Evolutionary conservation across 2,329 filamentous ascomycete genomes (phyloP), one percentile per base, ranked within the genome.

Genomic region (Fusarium secorum): DNA sequence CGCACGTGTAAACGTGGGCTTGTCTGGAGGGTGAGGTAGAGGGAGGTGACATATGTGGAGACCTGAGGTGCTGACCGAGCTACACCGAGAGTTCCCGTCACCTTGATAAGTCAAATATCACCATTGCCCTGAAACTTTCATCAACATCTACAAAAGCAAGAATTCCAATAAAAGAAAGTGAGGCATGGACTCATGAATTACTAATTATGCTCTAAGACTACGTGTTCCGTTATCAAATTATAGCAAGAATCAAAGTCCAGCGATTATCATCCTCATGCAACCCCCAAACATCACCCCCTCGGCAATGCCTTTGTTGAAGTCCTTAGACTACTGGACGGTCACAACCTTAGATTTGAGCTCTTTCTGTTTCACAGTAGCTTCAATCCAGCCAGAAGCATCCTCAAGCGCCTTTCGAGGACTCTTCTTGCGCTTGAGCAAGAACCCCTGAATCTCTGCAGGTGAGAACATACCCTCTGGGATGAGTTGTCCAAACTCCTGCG

Each of bases 381-480:
- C 81, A 4, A 89, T 85, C 88, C 88, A 90, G 10, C 71, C 79
- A 4, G 81, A 80, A 4, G 85, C 85, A 74, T 90, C 87, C 24
- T 81, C 79, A 36, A 90, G 75, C 4, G 90, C 89, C 71, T 83
- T 82, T 14, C 81, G 79, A 11, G 89, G 89, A 38, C 84, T 82
- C 80, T 86, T 87, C 80, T 90, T 91, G 45, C 88, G 81, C 78
- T 88, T 89, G 48, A 91, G 80, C 63, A 91, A 74, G 77, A 90
- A 91, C 0, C 89, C 89, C 76, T 91, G 89, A 44, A 91, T 86
- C 77, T 91, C 86, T 0, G 90, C 90, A 0, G 89, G 88, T 28
- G 84, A 86, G 66, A 90, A 85, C 44, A 80, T 78, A 4, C 78
- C 80, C n/a, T 83, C 79, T 1, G 87, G 87, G n/a, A 91, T 84